Percentiles rank a stretch among this genome's conserved stretches.
Conservation (phyloP, 108 stramenopile species). For the Fistulifera pelliculosa region DNA sequence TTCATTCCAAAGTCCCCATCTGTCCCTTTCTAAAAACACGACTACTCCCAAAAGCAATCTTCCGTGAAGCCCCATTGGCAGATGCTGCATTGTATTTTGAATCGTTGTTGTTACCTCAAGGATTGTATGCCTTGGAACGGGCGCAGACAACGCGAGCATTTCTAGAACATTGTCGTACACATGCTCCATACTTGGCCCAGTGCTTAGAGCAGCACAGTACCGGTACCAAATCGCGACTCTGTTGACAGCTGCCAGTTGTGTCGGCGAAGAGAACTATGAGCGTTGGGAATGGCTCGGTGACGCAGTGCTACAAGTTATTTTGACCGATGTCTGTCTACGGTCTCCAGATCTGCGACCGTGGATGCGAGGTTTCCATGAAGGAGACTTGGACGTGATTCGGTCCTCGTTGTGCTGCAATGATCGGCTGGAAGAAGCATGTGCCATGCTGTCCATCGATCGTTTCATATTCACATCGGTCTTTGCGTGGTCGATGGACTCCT, state of each 20-base stretch:
- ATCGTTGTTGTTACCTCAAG: constrained; percentile 38
- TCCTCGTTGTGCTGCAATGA: constrained; percentile 50
- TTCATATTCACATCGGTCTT: constrained; percentile 34
- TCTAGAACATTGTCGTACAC: not conserved
- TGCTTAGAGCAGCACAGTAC: no score
- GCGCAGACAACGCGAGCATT: constrained; percentile 7
- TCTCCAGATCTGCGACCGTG: constrained; percentile 19
- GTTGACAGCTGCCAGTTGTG: constrained; percentile 34
- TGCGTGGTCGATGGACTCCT: constrained; percentile 38
- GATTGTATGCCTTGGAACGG: constrained; percentile 31
- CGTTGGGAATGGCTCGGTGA: constrained; percentile 49
- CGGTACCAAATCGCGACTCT: not conserved
- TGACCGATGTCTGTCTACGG: constrained; percentile 41
- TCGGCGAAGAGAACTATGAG: constrained; percentile 28
- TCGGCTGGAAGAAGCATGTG: constrained; percentile 19
- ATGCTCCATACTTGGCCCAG: not conserved
- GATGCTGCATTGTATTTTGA: constrained; percentile 35
- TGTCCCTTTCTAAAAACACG: constrained; percentile 4
- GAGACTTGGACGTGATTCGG: constrained; percentile 34
- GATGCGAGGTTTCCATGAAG: constrained; percentile 43
- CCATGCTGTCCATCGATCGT: constrained; percentile 15
- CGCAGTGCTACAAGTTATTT: constrained; percentile 50
- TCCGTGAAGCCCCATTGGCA: constrained; percentile 33
- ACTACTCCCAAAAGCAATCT: constrained; percentile 26
- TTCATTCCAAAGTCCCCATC: constrained; percentile 6